phyloP scores from a whole-genome alignment of 2,329 filamentous ascomycete species.

The Fusarium chuoi region DNA sequence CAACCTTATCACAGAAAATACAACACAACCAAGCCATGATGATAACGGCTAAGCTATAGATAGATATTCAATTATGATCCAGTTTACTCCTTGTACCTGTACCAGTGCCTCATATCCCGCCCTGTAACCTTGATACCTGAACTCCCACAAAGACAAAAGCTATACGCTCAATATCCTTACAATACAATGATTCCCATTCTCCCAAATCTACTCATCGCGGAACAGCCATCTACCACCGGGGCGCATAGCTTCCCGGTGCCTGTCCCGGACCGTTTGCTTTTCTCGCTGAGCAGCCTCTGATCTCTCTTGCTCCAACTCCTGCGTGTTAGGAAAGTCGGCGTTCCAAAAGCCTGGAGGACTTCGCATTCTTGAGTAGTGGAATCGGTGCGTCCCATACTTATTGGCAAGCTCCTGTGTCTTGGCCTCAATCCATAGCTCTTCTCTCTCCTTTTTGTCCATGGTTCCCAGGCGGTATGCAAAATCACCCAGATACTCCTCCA shows the following conservation, averaged over 20 bases:
- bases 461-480: conserved; percentile 66
- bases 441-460: conserved; percentile 70
- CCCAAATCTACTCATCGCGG: conserved; percentile 72
- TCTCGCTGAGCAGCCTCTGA: conserved; percentile 72
- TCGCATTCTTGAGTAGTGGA: conserved; percentile 74
- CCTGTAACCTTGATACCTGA: background rate
- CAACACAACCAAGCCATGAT: background rate
- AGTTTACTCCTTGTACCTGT: background rate
- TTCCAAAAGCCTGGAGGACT: conserved; percentile 93
- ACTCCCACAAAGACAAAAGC: conserved; percentile 4
- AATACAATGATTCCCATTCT: background rate
- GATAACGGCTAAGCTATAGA: background rate
- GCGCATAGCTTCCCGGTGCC: conserved; percentile 84
- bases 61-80: background rate
- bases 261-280: conserved; percentile 72
- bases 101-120: background rate
- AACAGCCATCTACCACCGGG: conserved; percentile 82
- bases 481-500: conserved; percentile 68
- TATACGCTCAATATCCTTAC: background rate
- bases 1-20: background rate
- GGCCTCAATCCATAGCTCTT: conserved; percentile 78
- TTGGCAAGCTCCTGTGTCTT: conserved; percentile 79
- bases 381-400: conserved; percentile 79
- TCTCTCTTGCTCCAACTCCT: conserved; percentile 76
- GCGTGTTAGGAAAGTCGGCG: conserved; percentile 87